Evolutionary conservation across 805 yeast genomes (phyloP), one percentile per base, ranked within the genome.

Genomic region (Suhomyces kilbournensis): DNA sequence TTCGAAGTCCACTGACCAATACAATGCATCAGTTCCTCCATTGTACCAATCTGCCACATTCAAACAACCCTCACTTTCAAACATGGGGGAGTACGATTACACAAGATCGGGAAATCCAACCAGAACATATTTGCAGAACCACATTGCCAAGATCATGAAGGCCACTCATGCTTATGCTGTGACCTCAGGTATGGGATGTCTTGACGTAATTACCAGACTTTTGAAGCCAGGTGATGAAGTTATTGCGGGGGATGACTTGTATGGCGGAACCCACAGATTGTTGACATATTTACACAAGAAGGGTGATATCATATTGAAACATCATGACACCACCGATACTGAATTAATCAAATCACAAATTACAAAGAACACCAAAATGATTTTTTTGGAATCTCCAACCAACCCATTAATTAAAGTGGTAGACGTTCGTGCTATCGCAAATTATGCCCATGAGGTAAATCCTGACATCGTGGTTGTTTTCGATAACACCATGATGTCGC

Each of bases 401-500:
- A 92, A 92, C 69, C 98, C 98, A 17, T 79, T 91, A 59, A 88
- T 91, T 68, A 89, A 90, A 71, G 88, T 92, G 54, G 84, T 89
- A 53, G 96, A 93, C 66, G 82, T 92, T 49, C 83, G 81, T 54
- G 72, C 82, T 32, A 84, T 91, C 53, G 72, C 91, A 15, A 72
- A 74, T 38, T 75, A 81, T 55, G 91, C 92, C 44, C 94, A 90
- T 65, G 66, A 71, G 43, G 75, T 79, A 42, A 86, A 79, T 63
- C 90, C 96, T 15, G 78, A 84, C 38, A 78, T 87, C 50, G 66
- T 86, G 47, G 84, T 90, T 40, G 96, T 90, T 12, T 92, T 92
- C 56, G 97, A 92, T 72, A 92, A 93, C 76, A 93, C 97, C 53
- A 92, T 92, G 98, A 87, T 92, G 96, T 85, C 96, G 26, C 97